phyloP scores from a whole-genome alignment of 345 rosid species.

The Populus simonii region DNA sequence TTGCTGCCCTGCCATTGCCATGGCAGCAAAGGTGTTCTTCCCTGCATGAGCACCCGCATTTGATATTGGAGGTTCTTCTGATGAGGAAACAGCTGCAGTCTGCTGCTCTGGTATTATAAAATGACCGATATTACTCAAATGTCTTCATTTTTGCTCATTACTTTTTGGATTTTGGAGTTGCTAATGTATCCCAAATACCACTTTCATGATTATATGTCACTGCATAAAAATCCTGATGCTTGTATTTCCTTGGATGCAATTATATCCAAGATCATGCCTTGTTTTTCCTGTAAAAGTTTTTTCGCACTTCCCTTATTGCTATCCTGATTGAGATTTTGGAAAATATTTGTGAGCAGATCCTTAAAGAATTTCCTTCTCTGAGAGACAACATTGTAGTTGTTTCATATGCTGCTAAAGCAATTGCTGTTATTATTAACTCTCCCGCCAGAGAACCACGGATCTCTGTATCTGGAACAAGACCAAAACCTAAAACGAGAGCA shows the following conservation, averaged over 20 bases:
- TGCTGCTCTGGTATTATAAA: conserved; percentile 66
- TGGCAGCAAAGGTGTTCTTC: conserved; percentile 99
- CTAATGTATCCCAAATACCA: neutral
- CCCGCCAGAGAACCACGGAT: conserved; percentile 75
- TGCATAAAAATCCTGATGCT: conserved; percentile 5
- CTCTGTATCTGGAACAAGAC: conserved; percentile 66
- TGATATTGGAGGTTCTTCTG: conserved; percentile 89
- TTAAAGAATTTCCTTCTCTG: conserved; percentile 81
- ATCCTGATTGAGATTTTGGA: neutral
- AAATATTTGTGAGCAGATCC: conserved; percentile 55
- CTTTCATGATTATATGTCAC: conserved; percentile 5
- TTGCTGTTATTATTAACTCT: conserved; percentile 64
- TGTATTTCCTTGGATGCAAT: conserved; percentile 8
- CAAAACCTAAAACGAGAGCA: conserved; percentile 58
- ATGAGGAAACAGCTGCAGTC: conserved; percentile 95
- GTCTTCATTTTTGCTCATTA: neutral
- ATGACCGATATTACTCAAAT: neutral
- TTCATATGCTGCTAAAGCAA: conserved; percentile 88
- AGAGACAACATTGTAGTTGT: conserved; percentile 69
- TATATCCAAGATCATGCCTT: neutral
- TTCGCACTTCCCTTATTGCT: neutral
- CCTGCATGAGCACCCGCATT: conserved; percentile 88
- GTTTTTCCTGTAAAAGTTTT: neutral
- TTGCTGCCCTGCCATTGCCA: conserved; percentile 91
- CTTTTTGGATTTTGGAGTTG: neutral